phyloP scores from a whole-genome alignment of 2,329 filamentous ascomycete species.

The Catunica adiposa region DNA sequence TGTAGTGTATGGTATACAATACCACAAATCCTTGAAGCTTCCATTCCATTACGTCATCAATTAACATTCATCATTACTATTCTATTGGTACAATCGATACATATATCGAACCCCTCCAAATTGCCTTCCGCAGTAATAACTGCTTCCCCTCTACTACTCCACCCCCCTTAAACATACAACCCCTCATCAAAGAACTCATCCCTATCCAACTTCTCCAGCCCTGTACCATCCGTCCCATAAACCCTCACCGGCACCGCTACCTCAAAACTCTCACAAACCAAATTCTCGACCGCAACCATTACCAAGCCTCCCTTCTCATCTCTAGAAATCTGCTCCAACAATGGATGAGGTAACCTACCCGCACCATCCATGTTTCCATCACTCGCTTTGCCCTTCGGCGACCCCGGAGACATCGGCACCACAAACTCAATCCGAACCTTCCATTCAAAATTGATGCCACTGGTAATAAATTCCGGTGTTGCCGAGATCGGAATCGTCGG shows the following conservation, averaged over 20 bases:
- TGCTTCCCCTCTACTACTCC: not conserved
- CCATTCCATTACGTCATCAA: not conserved
- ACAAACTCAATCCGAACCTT: conserved; percentile 84
- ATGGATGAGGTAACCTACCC: conserved; percentile 24
- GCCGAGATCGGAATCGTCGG: conserved; percentile 69
- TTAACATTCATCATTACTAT: not conserved
- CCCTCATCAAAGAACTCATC: conserved; percentile 36
- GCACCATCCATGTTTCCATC: conserved; percentile 13
- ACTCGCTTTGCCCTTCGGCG: not conserved
- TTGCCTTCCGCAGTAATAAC: not conserved
- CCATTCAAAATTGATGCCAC: conserved; percentile 75
- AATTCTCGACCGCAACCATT: conserved; percentile 58
- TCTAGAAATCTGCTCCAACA: conserved; percentile 64
- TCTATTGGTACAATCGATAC: not conserved
- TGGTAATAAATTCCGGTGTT: conserved; percentile 85
- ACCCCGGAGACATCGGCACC: conserved; percentile 33
- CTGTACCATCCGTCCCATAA: conserved; percentile 48
- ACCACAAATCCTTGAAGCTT: not conserved
- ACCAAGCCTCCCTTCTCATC: conserved; percentile 63
- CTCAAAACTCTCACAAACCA: conserved; percentile 81
- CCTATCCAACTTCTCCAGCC: conserved; percentile 38
- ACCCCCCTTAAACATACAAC: conserved; percentile 22
- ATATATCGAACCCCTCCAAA: not conserved
- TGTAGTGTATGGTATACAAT: too few relatives aligned
- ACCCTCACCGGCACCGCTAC: conserved; percentile 71